Evolutionary conservation across 2,329 filamentous ascomycete species (phyloP).

Genomic region (Diaporthe citriasiana): DNA sequence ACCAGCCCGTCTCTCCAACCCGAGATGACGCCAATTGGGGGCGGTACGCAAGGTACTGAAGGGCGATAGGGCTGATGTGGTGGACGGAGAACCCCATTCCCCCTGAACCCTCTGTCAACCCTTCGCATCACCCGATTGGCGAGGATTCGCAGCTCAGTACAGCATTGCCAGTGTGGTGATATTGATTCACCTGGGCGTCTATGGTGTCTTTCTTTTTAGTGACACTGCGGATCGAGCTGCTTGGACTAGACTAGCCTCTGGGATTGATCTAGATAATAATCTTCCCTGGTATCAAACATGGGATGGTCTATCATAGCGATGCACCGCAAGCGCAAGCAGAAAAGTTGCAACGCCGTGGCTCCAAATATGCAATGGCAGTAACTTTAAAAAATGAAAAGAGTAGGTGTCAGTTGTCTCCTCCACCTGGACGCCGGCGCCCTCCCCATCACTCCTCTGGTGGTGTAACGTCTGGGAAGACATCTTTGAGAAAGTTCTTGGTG

Average conservation of each 20-base stretch:
- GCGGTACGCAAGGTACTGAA: conserved; percentile 19
- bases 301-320: conserved; percentile 15
- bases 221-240: neutral
- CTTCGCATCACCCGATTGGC: conserved; percentile 7
- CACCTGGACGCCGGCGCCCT: neutral
- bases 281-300: conserved; percentile 29
- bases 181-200: neutral
- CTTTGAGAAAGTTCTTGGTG: conserved; percentile 79
- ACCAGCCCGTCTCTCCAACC: conserved; percentile 8
- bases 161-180: neutral
- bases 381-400: conserved; percentile 6
- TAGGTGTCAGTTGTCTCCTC: neutral
- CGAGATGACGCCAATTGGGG: conserved; percentile 21
- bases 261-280: conserved; percentile 3
- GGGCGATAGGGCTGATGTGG: conserved; percentile 26
- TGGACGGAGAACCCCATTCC: conserved; percentile 16
- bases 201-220: neutral
- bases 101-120: neutral
- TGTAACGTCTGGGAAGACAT: conserved; percentile 62
- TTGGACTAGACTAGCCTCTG: neutral
- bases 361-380: conserved; percentile 9
- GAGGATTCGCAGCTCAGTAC: neutral
- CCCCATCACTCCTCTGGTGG: conserved; percentile 42
- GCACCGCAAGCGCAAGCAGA: conserved; percentile 22
- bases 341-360: conserved; percentile 17